Base-by-base conservation (phyloP, 2,329 filamentous ascomycete species). In the Chaetomium olivaceum region DNA sequence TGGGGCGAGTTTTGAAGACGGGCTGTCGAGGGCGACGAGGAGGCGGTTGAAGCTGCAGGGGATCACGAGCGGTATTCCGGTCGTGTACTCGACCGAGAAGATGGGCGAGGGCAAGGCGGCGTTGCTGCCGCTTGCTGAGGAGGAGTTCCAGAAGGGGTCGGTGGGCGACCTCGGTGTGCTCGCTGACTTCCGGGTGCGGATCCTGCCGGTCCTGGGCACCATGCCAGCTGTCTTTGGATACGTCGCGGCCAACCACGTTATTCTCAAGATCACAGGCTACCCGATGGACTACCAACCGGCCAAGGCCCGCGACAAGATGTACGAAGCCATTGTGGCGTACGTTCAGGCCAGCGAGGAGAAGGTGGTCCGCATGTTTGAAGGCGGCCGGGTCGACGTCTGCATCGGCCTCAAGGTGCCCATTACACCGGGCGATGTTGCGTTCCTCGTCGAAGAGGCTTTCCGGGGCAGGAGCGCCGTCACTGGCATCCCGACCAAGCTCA, bases 161-260 rank as follows among this genome's bases (percentile, higher is more conserved):
- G 92, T 98, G 0, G 89, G 90, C 29, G 93, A 97, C 70, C 83
- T 98, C 0, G 91, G 93, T 52, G 91, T 96, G 0, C 84, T 99
- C 59, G 91, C 93, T 1, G 93, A 97, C 75, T 99, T 99, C 77
- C 86, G 95, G 27, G 92, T 97, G 11, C 86, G 95, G n/a, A 99
- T 99, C 64, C 79, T 99, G 9, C 95, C 95, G 0, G 95, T 99
- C 0, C 80, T 99, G 3, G 95, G 95, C 0, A 99, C 95, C 0
- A 97, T 99, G 93, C 95, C 95, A 0, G 94, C 95, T 2, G 89
- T 98, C 0, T 99, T 99, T 76, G 95, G 95, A 9, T 91, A 97
- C 63, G 91, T 90, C 0, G 87, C 91, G 9, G 95, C 95, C 4
- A 99, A 98, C 77, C 92, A 98, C 75, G 88, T 98, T 66, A 94